Conservation (phyloP, 2,329 filamentous ascomycete species). For the Keithomyces neogunnii region DNA sequence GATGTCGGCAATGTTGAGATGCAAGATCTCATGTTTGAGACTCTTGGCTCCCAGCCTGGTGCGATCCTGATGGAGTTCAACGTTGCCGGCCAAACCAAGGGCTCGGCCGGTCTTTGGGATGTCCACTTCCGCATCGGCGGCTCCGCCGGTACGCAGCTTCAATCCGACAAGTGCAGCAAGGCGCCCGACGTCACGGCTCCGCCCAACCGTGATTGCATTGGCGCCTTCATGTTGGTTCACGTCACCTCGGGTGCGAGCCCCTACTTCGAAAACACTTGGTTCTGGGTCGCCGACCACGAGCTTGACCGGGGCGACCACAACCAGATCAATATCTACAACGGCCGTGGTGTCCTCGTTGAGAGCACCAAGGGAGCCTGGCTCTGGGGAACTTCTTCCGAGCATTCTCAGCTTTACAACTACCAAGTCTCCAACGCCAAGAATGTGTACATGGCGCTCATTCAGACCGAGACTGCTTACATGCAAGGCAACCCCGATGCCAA, state of each 20-base stretch:
- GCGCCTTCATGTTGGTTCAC: conserved; percentile 63
- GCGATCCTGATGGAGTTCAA: conserved; percentile 93
- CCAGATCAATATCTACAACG: conserved; percentile 82
- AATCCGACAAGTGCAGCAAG: conserved; percentile 73
- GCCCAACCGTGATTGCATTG: conserved; percentile 61
- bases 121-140: conserved; percentile 93
- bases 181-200: conserved; percentile 54
- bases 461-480: conserved; percentile 85
- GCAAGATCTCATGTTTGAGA: conserved; percentile 78
- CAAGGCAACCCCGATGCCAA: conserved; percentile 72
- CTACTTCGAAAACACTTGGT: conserved; percentile 86
- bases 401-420: conserved; percentile 71
- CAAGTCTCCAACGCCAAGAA: conserved; percentile 70
- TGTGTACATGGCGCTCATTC: conserved; percentile 75
- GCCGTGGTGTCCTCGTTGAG: conserved; percentile 75
- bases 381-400: conserved; percentile 65
- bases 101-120: conserved; percentile 81
- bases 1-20: conserved; percentile 79
- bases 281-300: conserved; percentile 87
- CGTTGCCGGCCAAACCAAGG: conserved; percentile 56
- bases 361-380: conserved; percentile 69
- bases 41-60: conserved; percentile 72
- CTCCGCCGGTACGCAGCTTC: conserved; percentile 72
- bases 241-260: conserved; percentile 53
- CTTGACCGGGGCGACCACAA: conserved; percentile 66